Base-by-base conservation (phyloP, 1,284 basidiomycete genomes). In the Malassezia dermatis region DNA sequence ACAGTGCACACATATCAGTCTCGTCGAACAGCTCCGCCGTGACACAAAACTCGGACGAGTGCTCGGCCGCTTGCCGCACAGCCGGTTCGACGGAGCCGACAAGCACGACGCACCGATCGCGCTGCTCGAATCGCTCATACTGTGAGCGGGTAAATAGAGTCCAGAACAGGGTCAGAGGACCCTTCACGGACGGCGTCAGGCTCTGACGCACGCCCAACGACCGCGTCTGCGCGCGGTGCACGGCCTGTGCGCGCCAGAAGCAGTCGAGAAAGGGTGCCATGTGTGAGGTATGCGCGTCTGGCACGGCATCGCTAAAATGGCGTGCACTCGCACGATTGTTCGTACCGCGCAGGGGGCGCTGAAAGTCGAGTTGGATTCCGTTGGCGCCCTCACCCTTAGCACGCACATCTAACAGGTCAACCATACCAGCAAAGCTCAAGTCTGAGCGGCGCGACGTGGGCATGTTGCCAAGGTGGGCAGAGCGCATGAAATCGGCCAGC, bases 251-350 rank as follows among this genome's bases (percentile, higher is more conserved):
- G 17, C 63, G 58, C 67, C 69, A 73, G 2, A 74, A 47, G 17
- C 63, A 68, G 31, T 73, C 69, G 37, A 73, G 61, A 59, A 74
- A 74, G n/a, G 63, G 60, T 40, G 62, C 58, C 55, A 51, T 48
- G 31, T 41, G 26, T 54, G 47, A 56, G 63, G 51, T 35, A 19
- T 30, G 32, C 24, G 46, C 81, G 5, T 96, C 78, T 66, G 90
- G 86, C 48, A 94, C 79, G 2, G 88, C 81, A 0, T 93, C 93
- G 68, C 87, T 87, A 76, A 82, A 95, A 27, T 30, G 34, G 28
- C 53, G 53, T n/a, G 81, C 81, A 79, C 96, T 82, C 10, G 85
- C 86, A 45, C 81, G 84, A 77, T 85, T 88, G 76, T 84, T 86
- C 34, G 78, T 61, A 60, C 37, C 54, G 23, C 53, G 53, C 24